Conservation (phyloP, 1,284 basidiomycete species). For the Naganishia cerealis region DNA sequence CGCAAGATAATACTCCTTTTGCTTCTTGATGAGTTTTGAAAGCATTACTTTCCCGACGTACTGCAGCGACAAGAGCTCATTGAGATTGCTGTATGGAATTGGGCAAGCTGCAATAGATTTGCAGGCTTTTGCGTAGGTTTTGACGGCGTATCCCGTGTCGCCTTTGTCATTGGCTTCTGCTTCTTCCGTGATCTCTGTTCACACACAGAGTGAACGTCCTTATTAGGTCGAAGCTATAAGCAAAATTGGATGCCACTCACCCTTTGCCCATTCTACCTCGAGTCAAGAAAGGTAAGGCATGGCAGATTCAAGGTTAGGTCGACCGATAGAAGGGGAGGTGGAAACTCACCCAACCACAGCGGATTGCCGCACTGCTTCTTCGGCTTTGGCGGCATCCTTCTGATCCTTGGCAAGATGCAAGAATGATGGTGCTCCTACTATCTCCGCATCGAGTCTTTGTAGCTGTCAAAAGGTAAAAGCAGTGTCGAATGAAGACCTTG, state of each 20-base stretch:
- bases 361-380: conserved; percentile 49
- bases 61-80: conserved; percentile 44
- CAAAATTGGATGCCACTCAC: background rate
- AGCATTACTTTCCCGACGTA: conserved; percentile 50
- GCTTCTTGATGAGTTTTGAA: conserved; percentile 44
- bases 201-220: background rate
- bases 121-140: conserved; percentile 47
- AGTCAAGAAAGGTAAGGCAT: background rate
- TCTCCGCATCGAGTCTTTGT: background rate
- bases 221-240: background rate
- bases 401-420: background rate
- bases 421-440: background rate
- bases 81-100: conserved; percentile 43
- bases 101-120: conserved; percentile 48
- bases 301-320: background rate
- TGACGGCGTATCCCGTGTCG: conserved; percentile 42
- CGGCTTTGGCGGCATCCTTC: conserved; percentile 28
- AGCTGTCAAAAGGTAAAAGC: too few relatives aligned
- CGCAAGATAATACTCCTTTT: conserved; percentile 40
- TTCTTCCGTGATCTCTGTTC: conserved; percentile 46
- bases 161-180: conserved; percentile 40
- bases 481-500: background rate
- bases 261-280: conserved; percentile 24
- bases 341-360: conserved; percentile 49
- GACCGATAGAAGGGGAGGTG: background rate